Conservation (phyloP, 139 green algal species). For the Coelastrella sp. region DNA sequence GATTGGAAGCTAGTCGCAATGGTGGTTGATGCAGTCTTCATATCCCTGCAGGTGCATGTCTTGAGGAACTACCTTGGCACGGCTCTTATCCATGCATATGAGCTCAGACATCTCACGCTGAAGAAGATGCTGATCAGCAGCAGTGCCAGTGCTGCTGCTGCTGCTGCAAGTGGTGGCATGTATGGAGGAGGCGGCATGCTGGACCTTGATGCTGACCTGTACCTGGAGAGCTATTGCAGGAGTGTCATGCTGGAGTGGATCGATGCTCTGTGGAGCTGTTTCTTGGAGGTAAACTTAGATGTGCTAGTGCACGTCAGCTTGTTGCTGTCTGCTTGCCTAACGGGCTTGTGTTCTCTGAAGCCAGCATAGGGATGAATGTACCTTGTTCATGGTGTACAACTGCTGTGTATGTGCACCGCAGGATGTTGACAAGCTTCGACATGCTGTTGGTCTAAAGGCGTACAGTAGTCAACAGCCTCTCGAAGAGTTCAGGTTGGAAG, state of each 20-base stretch:
- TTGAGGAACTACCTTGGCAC: conserved; percentile 68
- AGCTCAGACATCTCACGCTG: conserved; percentile 52
- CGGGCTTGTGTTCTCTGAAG: no score
- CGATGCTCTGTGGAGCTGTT: conserved; percentile 68
- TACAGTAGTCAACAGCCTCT: conserved; percentile 53
- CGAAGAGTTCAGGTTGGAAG: conserved; percentile 66
- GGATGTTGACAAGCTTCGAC: conserved; percentile 53
- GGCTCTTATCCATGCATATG: conserved; percentile 56
- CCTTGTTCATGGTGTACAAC: no score
- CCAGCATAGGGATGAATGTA: no score
- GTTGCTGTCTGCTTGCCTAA: no score
- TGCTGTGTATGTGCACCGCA: no score
- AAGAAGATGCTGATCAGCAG: conserved; percentile 46
- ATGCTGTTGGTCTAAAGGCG: conserved; percentile 43
- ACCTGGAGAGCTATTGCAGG: conserved; percentile 56
- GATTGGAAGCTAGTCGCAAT: no score
- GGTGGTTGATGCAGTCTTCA: no score
- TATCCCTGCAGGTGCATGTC: conserved; percentile 49
- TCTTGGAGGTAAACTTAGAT: conserved; percentile 62
- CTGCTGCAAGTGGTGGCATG: background rate
- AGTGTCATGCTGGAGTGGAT: conserved; percentile 63
- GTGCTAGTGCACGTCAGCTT: no score
- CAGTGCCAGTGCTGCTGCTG: conserved; percentile 8
- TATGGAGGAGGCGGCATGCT: conserved; percentile 23
- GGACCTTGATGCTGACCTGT: conserved; percentile 65